Evolutionary conservation across 108 stramenopile species (phyloP).

Genomic region (Conticribra weissflogii): DNA sequence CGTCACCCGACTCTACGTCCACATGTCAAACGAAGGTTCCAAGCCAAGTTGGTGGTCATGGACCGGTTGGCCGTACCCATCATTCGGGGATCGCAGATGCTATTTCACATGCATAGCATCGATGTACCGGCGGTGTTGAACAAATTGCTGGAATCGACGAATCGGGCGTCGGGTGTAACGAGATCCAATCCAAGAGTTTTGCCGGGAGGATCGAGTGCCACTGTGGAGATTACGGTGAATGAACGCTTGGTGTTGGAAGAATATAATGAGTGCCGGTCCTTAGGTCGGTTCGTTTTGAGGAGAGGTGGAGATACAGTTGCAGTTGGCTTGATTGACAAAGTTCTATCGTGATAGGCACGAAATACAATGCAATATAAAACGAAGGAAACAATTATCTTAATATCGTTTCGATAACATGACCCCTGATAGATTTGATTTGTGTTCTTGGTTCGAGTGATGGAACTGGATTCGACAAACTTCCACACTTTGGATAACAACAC

Average conservation of each 20-base stretch:
- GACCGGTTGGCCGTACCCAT: slow-evolving; percentile 66
- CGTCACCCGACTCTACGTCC: slow-evolving; percentile 59
- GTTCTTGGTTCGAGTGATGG: too few species aligned
- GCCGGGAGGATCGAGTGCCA: slow-evolving; percentile 59
- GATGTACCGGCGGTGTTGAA: slow-evolving; percentile 73
- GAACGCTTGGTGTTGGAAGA: slow-evolving; percentile 37
- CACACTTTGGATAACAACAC: too few species aligned
- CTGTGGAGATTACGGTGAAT: slow-evolving; percentile 74
- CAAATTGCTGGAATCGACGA: slow-evolving; percentile 48
- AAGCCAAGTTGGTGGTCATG: slow-evolving; percentile 63
- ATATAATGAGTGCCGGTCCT: slow-evolving; percentile 43
- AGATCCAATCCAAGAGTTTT: slow-evolving; percentile 65
- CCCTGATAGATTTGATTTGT: too few species aligned
- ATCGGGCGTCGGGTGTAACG: slow-evolving; percentile 20
- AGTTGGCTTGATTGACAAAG: slow-evolving; percentile 49
- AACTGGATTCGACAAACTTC: too few species aligned
- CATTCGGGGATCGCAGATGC: slow-evolving; percentile 75
- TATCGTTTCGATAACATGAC: too few species aligned
- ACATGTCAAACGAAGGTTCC: slow-evolving; percentile 54
- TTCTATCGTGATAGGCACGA: slow-evolving; percentile 11
- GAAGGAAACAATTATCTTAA: too few species aligned
- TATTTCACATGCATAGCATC: slow-evolving; percentile 84
- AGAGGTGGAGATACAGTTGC: slow-evolving; percentile 53
- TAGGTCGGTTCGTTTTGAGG: slow-evolving; percentile 53
- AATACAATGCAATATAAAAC: slow-evolving; percentile 1